These are phyloP conservation scores for Blastobotrys raffinosifermentans DNA, from an alignment of 1,139 yeast genomes.

Conservation along the genomic window DNA sequence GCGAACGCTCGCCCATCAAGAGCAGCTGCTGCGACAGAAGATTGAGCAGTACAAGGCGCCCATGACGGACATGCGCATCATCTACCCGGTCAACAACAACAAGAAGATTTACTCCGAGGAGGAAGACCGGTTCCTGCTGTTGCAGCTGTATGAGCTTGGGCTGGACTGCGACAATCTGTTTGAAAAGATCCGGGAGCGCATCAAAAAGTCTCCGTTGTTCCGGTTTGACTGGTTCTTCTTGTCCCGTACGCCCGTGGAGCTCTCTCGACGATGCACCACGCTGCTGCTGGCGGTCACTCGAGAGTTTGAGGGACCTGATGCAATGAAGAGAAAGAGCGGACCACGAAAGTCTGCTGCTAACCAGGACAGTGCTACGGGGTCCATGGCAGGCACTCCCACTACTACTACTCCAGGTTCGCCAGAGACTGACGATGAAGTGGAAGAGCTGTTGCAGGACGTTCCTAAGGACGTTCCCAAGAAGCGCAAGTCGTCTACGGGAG, in stretches of 20 bases:
- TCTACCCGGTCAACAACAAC: constrained; percentile 79
- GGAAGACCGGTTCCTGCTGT: constrained; percentile 78
- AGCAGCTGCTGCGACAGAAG: constrained; percentile 57
- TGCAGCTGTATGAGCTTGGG: constrained; percentile 73
- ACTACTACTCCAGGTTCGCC: too few relatives aligned
- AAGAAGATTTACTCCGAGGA: constrained; percentile 76
- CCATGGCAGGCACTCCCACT: too few relatives aligned
- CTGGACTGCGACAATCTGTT: constrained; percentile 67
- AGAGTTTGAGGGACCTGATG: constrained; percentile 30
- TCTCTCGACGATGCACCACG: constrained; percentile 79
- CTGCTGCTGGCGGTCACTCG: constrained; percentile 41
- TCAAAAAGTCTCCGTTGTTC: constrained; percentile 66
- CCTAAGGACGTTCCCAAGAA: too few relatives aligned
- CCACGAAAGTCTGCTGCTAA: too few relatives aligned
- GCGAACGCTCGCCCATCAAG: constrained; percentile 59
- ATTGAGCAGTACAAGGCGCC: constrained; percentile 64
- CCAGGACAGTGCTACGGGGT: too few relatives aligned
- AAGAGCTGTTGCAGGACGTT: too few relatives aligned
- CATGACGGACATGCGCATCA: constrained; percentile 69
- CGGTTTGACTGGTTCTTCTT: constrained; percentile 86
- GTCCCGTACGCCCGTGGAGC: constrained; percentile 81
- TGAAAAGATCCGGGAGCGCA: constrained; percentile 76
- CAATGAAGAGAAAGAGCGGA: constrained; percentile 27
- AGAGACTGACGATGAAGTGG: too few relatives aligned
- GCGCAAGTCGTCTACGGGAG: too few relatives aligned